These are phyloP conservation scores for Panicum miliaceum DNA, from an alignment of 176 grass and related monocot genomes.

Conservation along the genomic window DNA sequence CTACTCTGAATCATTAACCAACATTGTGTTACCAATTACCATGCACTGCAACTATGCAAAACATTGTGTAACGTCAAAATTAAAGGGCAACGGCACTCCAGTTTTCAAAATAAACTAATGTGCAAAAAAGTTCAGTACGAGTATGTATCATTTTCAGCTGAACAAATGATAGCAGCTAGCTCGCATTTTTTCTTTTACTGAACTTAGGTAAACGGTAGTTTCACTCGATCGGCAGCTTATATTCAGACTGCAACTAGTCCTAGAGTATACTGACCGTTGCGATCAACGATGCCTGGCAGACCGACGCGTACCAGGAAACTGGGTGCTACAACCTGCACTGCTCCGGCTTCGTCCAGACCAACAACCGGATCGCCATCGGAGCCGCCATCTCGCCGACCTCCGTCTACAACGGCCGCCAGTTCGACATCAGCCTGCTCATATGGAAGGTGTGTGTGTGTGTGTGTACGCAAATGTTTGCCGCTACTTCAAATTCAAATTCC, in stretches of 20 bases:
- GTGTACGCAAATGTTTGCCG: neutral
- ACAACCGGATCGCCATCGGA: conserved; percentile 78
- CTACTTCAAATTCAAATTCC: no score
- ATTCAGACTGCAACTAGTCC: neutral
- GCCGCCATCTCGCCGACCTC: conserved; percentile 86
- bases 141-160: no score
- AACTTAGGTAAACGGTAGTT: neutral
- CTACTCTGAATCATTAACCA: neutral
- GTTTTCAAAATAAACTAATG: no score
- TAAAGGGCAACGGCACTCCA: neutral
- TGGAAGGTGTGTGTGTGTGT: conserved; percentile 52
- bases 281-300: conserved; percentile 37
- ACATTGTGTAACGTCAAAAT: neutral
- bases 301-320: conserved; percentile 84
- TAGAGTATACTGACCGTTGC: neutral
- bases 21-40: neutral
- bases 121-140: no score
- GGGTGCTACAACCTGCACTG: conserved; percentile 97
- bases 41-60: neutral
- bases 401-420: conserved; percentile 60
- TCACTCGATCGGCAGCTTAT: neutral
- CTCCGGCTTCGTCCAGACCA: conserved; percentile 93
- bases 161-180: neutral
- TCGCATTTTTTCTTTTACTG: neutral
- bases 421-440: conserved; percentile 78